These are phyloP conservation scores for Phyllosticta citribraziliensis DNA, from an alignment of 2,329 filamentous ascomycete genomes.

Conservation along the genomic window DNA sequence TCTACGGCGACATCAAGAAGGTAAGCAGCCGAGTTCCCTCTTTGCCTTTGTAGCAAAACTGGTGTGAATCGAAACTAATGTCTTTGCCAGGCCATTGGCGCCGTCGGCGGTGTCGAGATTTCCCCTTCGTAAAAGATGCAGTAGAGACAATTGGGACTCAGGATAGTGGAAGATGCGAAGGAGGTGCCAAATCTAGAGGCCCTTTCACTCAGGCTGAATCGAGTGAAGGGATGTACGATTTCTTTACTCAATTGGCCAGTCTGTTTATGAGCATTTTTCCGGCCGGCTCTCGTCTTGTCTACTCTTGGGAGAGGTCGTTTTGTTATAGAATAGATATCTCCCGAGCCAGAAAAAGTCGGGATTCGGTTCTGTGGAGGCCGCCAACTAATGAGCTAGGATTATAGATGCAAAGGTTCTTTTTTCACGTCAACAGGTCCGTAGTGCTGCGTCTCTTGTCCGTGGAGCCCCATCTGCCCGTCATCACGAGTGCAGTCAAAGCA, in stretches of 20 bases:
- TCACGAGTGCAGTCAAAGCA: too few species aligned
- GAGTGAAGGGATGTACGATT: conserved; percentile 1
- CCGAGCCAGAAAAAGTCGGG: neutral
- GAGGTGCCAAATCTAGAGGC: conserved; percentile 2
- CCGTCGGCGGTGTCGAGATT: conserved; percentile 7
- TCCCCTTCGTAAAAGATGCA: neutral
- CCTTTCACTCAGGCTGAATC: neutral
- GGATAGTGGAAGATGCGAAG: neutral
- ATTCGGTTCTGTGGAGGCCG: conserved; percentile 5
- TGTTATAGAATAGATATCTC: conserved; percentile 10
- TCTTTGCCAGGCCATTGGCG: conserved; percentile 31
- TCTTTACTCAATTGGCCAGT: conserved; percentile 2
- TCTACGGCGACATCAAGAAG: conserved; percentile 71
- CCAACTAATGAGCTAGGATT: conserved; percentile 5
- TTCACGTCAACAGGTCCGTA: neutral
- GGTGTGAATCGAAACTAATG: too few species aligned
- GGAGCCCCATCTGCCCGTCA: too few species aligned
- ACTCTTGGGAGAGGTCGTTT: conserved; percentile 4
- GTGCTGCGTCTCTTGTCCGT: neutral
- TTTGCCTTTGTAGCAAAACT: too few species aligned
- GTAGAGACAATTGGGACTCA: neutral
- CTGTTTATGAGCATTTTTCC: conserved; percentile 7
- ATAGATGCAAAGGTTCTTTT: neutral
- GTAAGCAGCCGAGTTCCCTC: too few species aligned
- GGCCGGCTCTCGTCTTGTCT: conserved; percentile 4